phyloP scores from a whole-genome alignment of 2,329 filamentous ascomycete genomes.

The Cladophialophora chaetospira region DNA sequence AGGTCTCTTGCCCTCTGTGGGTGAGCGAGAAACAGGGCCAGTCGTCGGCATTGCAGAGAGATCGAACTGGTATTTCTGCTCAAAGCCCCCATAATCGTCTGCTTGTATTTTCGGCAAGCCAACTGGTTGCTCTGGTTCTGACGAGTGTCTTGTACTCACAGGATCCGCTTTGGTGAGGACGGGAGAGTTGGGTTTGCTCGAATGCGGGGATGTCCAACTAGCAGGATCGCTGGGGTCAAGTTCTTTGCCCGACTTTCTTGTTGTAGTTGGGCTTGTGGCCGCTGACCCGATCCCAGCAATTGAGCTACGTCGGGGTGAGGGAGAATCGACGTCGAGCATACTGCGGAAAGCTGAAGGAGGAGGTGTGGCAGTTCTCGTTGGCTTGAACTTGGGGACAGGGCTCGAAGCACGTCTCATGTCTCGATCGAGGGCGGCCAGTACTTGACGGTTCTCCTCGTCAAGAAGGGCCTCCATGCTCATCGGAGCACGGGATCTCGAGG shows the following conservation, averaged over 20 bases:
- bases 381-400: slow-evolving; percentile 36
- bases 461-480: slow-evolving; percentile 78
- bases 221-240: slow-evolving; percentile 41
- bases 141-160: slow-evolving; percentile 33
- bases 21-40: slow-evolving; percentile 39
- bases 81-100: slow-evolving; percentile 35
- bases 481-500: slow-evolving; percentile 25
- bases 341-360: slow-evolving; percentile 64
- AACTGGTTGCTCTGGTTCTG: slow-evolving; percentile 35
- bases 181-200: slow-evolving; percentile 35
- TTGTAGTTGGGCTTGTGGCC: slow-evolving; percentile 37
- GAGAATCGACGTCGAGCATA: slow-evolving; percentile 63
- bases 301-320: slow-evolving; percentile 40
- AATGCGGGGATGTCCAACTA: slow-evolving; percentile 38
- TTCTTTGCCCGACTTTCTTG: slow-evolving; percentile 38
- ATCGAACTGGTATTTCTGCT: slow-evolving; percentile 46
- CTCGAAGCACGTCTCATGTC: slow-evolving; percentile 28
- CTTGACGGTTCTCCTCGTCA: slow-evolving; percentile 75
- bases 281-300: slow-evolving; percentile 43
- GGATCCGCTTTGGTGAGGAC: slow-evolving; percentile 41
- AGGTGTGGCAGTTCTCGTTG: slow-evolving; percentile 58
- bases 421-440: slow-evolving; percentile 68
- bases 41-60: slow-evolving; percentile 49
- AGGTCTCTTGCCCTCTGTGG: slow-evolving; percentile 45
- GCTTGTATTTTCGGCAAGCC: slow-evolving; percentile 32